A percentile compares a stretch with the other conserved stretches of the same genome.
Conservation (phyloP, 495 filamentous ascomycete species). For the Elaphomyces granulatus region DNA sequence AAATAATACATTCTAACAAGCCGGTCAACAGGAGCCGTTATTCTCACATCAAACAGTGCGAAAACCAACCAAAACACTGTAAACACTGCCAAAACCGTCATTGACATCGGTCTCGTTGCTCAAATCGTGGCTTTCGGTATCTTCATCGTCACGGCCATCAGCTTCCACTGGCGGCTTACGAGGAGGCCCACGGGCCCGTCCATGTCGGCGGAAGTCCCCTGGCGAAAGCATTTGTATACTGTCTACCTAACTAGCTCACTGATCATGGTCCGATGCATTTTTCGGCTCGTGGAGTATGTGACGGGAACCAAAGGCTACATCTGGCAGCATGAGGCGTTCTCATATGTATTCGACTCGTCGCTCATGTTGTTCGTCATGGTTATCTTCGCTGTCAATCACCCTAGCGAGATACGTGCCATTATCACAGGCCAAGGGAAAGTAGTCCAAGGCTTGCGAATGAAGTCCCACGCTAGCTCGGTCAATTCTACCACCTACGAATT, state of each 20-base stretch:
- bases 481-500: too few species aligned
- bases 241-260: slow-evolving; percentile 38
- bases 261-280: slow-evolving; percentile 47
- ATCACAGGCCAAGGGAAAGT: too few species aligned
- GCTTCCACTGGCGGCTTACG: slow-evolving; percentile 24
- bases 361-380: slow-evolving; percentile 42
- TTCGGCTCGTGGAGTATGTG: slow-evolving; percentile 47
- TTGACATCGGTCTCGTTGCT: slow-evolving; percentile 32
- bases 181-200: slow-evolving; percentile 11
- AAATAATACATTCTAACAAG: too few species aligned
- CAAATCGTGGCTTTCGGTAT: slow-evolving; percentile 40
- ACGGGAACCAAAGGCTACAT: slow-evolving; percentile 38
- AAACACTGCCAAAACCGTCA: too few species aligned
- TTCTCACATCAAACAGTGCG: not conserved
- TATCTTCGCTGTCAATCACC: slow-evolving; percentile 29
- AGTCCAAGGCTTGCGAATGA: too few species aligned
- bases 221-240: slow-evolving; percentile 36
- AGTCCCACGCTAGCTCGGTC: too few species aligned
- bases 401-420: slow-evolving; percentile 21
- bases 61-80: slow-evolving; percentile 4
- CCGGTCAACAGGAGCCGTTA: not conserved
- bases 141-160: slow-evolving; percentile 32
- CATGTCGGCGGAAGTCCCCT: slow-evolving; percentile 18
- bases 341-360: slow-evolving; percentile 48
- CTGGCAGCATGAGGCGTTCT: slow-evolving; percentile 40